phyloP scores from a whole-genome alignment of 306 rosid species.

The Glycine latifolia region DNA sequence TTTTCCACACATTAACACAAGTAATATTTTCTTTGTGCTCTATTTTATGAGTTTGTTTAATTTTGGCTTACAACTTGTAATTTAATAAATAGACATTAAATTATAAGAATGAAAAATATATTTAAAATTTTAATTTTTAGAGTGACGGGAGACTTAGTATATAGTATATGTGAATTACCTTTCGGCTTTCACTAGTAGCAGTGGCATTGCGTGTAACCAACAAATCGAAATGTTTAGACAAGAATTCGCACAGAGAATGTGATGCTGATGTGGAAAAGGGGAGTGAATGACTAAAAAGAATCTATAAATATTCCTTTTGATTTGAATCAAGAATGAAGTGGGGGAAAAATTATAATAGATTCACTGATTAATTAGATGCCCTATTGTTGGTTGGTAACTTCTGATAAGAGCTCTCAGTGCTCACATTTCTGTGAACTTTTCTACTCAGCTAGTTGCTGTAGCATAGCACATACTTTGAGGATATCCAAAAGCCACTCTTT shows the following conservation, averaged over 20 bases:
- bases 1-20: too few relatives aligned
- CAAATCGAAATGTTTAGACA: slow-evolving; percentile 11
- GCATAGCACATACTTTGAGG: background rate
- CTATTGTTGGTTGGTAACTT: slow-evolving; percentile 23
- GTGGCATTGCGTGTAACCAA: slow-evolving; percentile 47
- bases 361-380: slow-evolving; percentile 20
- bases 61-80: too few relatives aligned
- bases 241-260: slow-evolving; percentile 12
- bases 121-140: background rate
- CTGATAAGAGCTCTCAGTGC: slow-evolving; percentile 54
- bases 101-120: too few relatives aligned
- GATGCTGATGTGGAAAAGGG: slow-evolving; percentile 40
- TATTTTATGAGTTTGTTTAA: too few relatives aligned
- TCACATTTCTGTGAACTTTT: slow-evolving; percentile 34
- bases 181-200: too few relatives aligned
- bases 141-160: background rate
- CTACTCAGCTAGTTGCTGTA: background rate
- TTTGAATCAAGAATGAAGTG: background rate
- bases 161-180: too few relatives aligned
- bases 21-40: too few relatives aligned
- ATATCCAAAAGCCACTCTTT: slow-evolving; percentile 9
- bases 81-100: too few relatives aligned
- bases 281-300: background rate
- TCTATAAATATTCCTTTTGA: background rate
- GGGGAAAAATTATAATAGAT: background rate